Evolutionary conservation across 495 filamentous ascomycete species (phyloP).

Genomic region (Aspergillus mulundensis): DNA sequence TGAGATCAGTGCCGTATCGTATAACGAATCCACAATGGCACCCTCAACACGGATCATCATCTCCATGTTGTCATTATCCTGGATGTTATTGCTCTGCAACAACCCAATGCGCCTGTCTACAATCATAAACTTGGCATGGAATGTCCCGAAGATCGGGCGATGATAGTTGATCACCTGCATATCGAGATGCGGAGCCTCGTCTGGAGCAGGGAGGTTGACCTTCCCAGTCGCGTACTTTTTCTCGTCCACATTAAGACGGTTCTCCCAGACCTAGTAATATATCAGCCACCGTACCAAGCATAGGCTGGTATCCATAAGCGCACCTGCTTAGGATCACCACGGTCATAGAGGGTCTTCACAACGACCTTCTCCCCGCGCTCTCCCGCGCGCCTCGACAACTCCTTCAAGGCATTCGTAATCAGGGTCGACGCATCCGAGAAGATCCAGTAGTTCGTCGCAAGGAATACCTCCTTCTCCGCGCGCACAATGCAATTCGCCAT

Average conservation of each 20-base stretch:
- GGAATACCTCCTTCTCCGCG: conserved; percentile 65
- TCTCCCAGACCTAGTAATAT: conserved; percentile 36
- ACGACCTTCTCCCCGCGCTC: conserved; percentile 53
- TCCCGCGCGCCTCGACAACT: conserved; percentile 63
- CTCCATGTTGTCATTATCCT: conserved; percentile 74
- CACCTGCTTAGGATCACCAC: conserved; percentile 61
- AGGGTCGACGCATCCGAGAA: conserved; percentile 60
- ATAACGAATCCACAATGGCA: conserved; percentile 69
- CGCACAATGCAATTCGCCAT: conserved; percentile 72
- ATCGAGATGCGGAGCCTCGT: conserved; percentile 67
- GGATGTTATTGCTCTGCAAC: conserved; percentile 72
- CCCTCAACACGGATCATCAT: conserved; percentile 79
- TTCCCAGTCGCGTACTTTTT: conserved; percentile 52
- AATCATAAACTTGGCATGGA: conserved; percentile 74
- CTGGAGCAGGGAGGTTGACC: conserved; percentile 54
- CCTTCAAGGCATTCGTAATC: conserved; percentile 63
- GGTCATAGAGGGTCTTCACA: conserved; percentile 73
- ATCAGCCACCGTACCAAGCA: not conserved
- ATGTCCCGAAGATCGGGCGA: conserved; percentile 66
- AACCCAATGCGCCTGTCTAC: conserved; percentile 66
- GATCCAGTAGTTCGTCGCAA: conserved; percentile 75
- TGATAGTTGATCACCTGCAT: conserved; percentile 73
- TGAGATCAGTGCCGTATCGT: conserved; percentile 66
- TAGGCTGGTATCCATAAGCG: not conserved
- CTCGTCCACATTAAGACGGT: conserved; percentile 55